phyloP scores from a whole-genome alignment of 306 rosid genomes.

The Medicago arabica region DNA sequence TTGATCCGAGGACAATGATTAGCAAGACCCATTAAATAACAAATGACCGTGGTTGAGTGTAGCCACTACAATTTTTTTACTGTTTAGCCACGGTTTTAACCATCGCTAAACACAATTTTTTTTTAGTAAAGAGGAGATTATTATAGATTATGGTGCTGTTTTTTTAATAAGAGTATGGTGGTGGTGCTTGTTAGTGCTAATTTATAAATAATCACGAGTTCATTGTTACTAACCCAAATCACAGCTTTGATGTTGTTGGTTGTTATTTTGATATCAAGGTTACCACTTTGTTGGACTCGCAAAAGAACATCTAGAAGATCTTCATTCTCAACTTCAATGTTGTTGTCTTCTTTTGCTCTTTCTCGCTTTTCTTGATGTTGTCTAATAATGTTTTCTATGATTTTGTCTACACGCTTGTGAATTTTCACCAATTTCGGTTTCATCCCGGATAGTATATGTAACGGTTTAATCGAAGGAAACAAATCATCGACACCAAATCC shows the following conservation, averaged over 20 bases:
- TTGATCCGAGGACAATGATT: too few species aligned
- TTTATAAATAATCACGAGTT: not conserved
- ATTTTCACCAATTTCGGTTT: constrained; percentile 1
- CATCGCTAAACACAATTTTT: too few species aligned
- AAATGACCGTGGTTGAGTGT: too few species aligned
- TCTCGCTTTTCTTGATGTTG: constrained; percentile 22
- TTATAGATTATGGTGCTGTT: not conserved
- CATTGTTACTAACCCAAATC: constrained; percentile 31
- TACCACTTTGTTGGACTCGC: constrained; percentile 25
- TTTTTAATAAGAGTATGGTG: too few species aligned
- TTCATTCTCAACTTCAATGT: not conserved
- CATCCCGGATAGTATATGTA: not conserved
- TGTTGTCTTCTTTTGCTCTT: not conserved
- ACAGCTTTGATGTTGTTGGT: constrained; percentile 34
- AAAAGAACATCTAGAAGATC: constrained; percentile 42
- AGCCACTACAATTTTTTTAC: too few species aligned
- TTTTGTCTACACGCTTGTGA: constrained; percentile 6
- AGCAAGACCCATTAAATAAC: too few species aligned
- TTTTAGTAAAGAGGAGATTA: too few species aligned
- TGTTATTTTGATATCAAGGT: not conserved
- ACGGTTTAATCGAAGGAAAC: constrained; percentile 36
- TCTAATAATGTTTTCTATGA: not conserved
- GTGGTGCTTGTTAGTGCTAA: not conserved
- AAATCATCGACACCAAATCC: constrained; percentile 33
- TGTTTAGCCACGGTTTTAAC: too few species aligned